These are phyloP conservation scores for Hypoxylon sp. DNA, from an alignment of 2,329 filamentous ascomycete species.

Conservation along the genomic window DNA sequence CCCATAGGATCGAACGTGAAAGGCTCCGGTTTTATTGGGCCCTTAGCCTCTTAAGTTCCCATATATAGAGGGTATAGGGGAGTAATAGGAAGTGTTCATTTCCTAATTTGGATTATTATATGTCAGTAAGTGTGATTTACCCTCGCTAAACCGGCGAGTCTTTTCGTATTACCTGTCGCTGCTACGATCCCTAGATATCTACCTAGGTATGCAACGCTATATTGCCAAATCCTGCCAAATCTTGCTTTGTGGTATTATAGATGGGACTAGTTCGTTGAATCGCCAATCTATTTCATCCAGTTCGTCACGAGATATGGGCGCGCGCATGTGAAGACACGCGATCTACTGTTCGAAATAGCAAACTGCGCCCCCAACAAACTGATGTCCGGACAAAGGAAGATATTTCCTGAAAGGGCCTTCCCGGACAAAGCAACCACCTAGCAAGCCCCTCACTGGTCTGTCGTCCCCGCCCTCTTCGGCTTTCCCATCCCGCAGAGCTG, in stretches of 20 bases:
- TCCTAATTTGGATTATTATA: slow-evolving; percentile 21
- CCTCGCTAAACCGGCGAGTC: slow-evolving; percentile 24
- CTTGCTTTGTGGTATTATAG: slow-evolving; percentile 13
- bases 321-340: slow-evolving; percentile 31
- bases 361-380: slow-evolving; percentile 2
- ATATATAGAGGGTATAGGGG: slow-evolving; percentile 1
- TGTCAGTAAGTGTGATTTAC: slow-evolving; percentile 25
- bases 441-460: slow-evolving; percentile 30
- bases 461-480: slow-evolving; percentile 32
- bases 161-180: slow-evolving; percentile 17
- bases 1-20: slow-evolving; percentile 20
- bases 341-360: slow-evolving; percentile 17
- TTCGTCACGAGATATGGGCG: slow-evolving; percentile 21
- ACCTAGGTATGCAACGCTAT: slow-evolving; percentile 24
- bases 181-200: slow-evolving; percentile 16
- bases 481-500: slow-evolving; percentile 35
- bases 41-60: slow-evolving; percentile 18
- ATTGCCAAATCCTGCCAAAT: slow-evolving; percentile 31
- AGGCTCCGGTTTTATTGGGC: slow-evolving; percentile 24
- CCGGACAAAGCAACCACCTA: slow-evolving; percentile 19
- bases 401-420: slow-evolving; percentile 36
- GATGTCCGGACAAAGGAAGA: background rate
- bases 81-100: slow-evolving; percentile 13
- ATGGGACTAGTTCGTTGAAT: slow-evolving; percentile 7
- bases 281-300: slow-evolving; percentile 20